phyloP scores from a whole-genome alignment of 371 early-diverging fungal species.

The Rhizopus sp. region DNA sequence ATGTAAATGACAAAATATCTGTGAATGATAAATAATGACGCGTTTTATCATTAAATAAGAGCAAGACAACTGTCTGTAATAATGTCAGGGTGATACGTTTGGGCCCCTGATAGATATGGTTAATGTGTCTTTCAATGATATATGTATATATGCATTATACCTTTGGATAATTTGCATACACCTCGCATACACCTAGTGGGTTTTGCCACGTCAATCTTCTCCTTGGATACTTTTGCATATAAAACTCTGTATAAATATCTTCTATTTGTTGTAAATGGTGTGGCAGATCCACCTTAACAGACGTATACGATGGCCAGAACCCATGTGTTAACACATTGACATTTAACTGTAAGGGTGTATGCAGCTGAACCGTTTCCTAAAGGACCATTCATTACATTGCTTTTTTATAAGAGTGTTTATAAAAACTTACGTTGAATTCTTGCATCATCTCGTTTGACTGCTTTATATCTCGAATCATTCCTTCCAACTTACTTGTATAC shows the following conservation, averaged over 20 bases:
- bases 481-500: conserved; percentile 89
- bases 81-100: conserved; percentile 77
- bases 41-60: conserved; percentile 72
- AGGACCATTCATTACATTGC: neutral
- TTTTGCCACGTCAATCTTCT: conserved; percentile 87
- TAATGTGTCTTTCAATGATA: neutral
- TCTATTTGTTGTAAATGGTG: conserved; percentile 51
- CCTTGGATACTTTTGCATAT: conserved; percentile 73
- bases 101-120: conserved; percentile 37
- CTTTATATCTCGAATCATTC: conserved; percentile 94
- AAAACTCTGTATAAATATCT: conserved; percentile 75
- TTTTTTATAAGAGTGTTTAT: neutral
- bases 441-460: conserved; percentile 71
- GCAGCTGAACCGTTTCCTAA: neutral
- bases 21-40: conserved; percentile 57
- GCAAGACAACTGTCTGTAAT: conserved; percentile 73
- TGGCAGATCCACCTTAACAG: conserved; percentile 70
- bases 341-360: conserved; percentile 35
- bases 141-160: conserved; percentile 22
- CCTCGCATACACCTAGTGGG: conserved; percentile 74
- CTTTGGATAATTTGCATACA: conserved; percentile 69
- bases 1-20: conserved; percentile 69
- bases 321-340: conserved; percentile 86
- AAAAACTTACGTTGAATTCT: conserved; percentile 56
- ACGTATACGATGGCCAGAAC: conserved; percentile 92